Evolutionary conservation across 2,329 filamentous ascomycete genomes (phyloP), one percentile per base, ranked within the genome.

Genomic region (Fusarium sp.): DNA sequence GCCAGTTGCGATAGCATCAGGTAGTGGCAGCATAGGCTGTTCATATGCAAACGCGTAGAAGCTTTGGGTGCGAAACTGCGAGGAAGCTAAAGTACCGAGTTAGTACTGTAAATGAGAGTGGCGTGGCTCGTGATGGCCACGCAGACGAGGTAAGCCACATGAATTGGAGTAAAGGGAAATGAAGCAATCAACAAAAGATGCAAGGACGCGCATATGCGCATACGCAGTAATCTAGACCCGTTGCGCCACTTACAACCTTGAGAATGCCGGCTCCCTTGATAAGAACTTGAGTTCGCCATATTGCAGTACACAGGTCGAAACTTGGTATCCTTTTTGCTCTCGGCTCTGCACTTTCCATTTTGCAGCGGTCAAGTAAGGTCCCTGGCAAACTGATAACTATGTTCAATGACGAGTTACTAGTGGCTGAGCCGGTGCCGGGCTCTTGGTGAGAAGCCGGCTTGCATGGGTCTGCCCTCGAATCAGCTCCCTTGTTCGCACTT

Each of bases 381-480:
- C 56, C 50, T 67, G 50, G 48, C 42, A 60, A 57, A 47, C 42
- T 61, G 59, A 65, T 44, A 28, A 28, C 26, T 28, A 44, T 65
- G 44, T 53, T 65, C 48, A 65, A 65, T 65, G 55, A 66, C 65
- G 55, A 68, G 65, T 66, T 55, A 26, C 50, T 62, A 68, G 65
- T 68, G 65, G 65, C 61, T 56, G 44, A 65, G 64, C 49, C 38
- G 55, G 40, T 62, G 61, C 50, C 49, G 43, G 59, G 51, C 49
- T 68, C 49, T 42, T 64, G 57, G 51, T 50, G 45, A 60, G 48
- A 55, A 42, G 40, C 45, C 49, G 60, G 57, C 47, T 42, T 58
- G 53, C 56, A 64, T 63, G 66, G 57, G 30, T 52, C 64, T 51
- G 15, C 39, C 44, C 64, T 68, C 64, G 47, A 67, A 67, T 67